Percentiles rank a stretch among this genome's conserved stretches.
phyloP scores from a whole-genome alignment of 805 yeast genomes.

The Teunomyces aglyptinius region DNA sequence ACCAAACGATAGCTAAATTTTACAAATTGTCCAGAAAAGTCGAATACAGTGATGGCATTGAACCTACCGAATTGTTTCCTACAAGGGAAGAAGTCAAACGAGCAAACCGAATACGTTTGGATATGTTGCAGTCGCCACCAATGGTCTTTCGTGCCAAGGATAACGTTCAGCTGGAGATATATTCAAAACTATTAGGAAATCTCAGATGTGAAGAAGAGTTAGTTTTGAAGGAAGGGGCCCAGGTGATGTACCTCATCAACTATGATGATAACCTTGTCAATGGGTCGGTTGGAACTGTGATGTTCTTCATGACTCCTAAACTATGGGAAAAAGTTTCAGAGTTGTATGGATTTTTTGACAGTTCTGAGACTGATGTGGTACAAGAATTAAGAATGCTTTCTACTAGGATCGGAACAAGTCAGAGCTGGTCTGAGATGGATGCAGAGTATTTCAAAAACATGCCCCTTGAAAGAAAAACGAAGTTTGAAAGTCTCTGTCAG shows the following conservation, averaged over 20 bases:
- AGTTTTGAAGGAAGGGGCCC: slow-evolving; percentile 78
- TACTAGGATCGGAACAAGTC: slow-evolving; percentile 21
- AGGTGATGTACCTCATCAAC: slow-evolving; percentile 91
- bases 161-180: slow-evolving; percentile 19
- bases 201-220: slow-evolving; percentile 70
- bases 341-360: slow-evolving; percentile 18
- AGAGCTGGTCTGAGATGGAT: slow-evolving; percentile 18
- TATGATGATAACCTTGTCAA: slow-evolving; percentile 74
- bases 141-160: slow-evolving; percentile 44
- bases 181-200: slow-evolving; percentile 44
- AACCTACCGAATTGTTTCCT: slow-evolving; percentile 87
- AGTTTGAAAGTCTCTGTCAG: slow-evolving; percentile 18
- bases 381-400: slow-evolving; percentile 24
- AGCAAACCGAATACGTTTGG: slow-evolving; percentile 54
- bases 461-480: slow-evolving; percentile 25
- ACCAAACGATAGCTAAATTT: slow-evolving; percentile 49
- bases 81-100: slow-evolving; percentile 80
- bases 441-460: slow-evolving; percentile 15
- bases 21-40: slow-evolving; percentile 55
- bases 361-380: slow-evolving; percentile 16
- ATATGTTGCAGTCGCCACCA: slow-evolving; percentile 45
- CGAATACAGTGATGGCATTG: slow-evolving; percentile 66
- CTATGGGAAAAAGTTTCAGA: slow-evolving; percentile 24
- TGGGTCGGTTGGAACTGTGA: slow-evolving; percentile 83
- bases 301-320: slow-evolving; percentile 45